These are phyloP conservation scores for Chaetomium sp. DNA, from an alignment of 2,329 filamentous ascomycete genomes.

Conservation along the genomic window DNA sequence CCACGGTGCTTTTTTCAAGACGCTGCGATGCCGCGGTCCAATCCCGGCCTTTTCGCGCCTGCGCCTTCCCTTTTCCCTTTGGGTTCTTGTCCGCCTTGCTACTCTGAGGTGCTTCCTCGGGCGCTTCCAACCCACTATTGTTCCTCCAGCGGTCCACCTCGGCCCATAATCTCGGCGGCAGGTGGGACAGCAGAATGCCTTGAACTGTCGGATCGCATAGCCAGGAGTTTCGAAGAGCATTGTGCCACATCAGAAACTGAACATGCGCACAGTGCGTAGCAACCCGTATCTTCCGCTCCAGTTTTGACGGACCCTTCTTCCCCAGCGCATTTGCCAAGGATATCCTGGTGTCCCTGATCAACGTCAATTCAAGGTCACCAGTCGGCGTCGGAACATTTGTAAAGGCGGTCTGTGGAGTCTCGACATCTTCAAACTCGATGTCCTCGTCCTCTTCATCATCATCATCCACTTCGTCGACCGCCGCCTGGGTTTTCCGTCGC, in stretches of 20 bases:
- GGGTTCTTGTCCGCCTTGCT: constrained; percentile 3
- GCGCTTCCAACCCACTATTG: constrained; percentile 62
- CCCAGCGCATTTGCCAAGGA: constrained; percentile 63
- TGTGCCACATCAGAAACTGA: constrained; percentile 84
- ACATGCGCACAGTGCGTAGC: constrained; percentile 89
- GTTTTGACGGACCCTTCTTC: constrained; percentile 85
- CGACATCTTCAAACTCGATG: constrained; percentile 64
- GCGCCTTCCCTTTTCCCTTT: constrained; percentile 38
- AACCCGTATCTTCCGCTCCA: constrained; percentile 75
- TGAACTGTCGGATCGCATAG: constrained; percentile 76
- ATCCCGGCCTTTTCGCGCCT: constrained; percentile 54
- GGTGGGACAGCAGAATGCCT: constrained; percentile 71
- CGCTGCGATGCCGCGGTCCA: constrained; percentile 72
- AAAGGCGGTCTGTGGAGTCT: constrained; percentile 43
- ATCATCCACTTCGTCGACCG: constrained; percentile 36
- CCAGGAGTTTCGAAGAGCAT: constrained; percentile 82
- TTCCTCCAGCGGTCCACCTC: constrained; percentile 74
- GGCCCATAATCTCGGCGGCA: constrained; percentile 68
- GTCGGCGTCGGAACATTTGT: constrained; percentile 53
- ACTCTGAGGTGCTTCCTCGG: constrained; percentile 43
- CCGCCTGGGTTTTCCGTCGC: constrained; percentile 26
- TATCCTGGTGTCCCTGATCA: constrained; percentile 62
- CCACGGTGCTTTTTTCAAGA: constrained; percentile 69
- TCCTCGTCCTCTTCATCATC: constrained; percentile 53
- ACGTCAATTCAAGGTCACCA: constrained; percentile 73